Evolutionary conservation across 192 early-diverging fungal genomes (phyloP).

Genomic region (Coemansia umbellata): DNA sequence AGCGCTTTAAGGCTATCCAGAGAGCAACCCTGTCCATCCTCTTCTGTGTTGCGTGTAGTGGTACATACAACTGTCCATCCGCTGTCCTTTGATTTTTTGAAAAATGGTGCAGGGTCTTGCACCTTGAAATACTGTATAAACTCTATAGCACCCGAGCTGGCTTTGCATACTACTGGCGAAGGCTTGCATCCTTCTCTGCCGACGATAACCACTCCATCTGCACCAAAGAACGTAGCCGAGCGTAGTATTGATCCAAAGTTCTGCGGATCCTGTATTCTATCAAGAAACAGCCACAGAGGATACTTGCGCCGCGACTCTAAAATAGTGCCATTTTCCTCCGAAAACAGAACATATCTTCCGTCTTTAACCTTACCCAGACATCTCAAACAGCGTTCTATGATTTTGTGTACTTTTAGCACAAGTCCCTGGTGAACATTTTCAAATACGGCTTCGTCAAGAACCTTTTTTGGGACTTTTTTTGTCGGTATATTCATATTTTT

Average conservation of each 20-base stretch:
- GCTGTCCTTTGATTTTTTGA: constrained; percentile 1
- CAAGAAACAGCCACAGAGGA: constrained; percentile 33
- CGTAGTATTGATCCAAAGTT: constrained; percentile 46
- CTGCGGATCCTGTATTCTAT: constrained; percentile 31
- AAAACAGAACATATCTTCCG: constrained; percentile 12
- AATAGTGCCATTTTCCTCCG: not conserved
- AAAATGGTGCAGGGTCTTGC: not conserved
- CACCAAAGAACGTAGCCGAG: constrained; percentile 49
- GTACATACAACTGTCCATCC: constrained; percentile 39
- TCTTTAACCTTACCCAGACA: constrained; percentile 4
- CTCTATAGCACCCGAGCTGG: constrained; percentile 43
- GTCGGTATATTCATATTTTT: constrained; percentile 9
- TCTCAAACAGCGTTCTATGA: not conserved
- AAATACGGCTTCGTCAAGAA: not conserved
- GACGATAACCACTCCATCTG: constrained; percentile 24
- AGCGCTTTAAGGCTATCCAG: constrained; percentile 7
- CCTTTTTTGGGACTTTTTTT: not conserved
- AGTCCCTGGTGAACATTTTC: constrained; percentile 31
- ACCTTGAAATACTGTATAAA: constrained; percentile 14
- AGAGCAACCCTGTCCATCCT: not conserved
- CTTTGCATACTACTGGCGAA: constrained; percentile 29
- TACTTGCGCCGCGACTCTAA: constrained; percentile 18
- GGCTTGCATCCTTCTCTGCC: constrained; percentile 5
- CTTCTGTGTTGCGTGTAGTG: not conserved
- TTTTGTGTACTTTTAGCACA: constrained; percentile 5